Percentiles rank a stretch among this genome's conserved stretches.
Evolutionary conservation across 495 filamentous ascomycete species (phyloP).

Genomic region (Lindgomyces ingoldianus): DNA sequence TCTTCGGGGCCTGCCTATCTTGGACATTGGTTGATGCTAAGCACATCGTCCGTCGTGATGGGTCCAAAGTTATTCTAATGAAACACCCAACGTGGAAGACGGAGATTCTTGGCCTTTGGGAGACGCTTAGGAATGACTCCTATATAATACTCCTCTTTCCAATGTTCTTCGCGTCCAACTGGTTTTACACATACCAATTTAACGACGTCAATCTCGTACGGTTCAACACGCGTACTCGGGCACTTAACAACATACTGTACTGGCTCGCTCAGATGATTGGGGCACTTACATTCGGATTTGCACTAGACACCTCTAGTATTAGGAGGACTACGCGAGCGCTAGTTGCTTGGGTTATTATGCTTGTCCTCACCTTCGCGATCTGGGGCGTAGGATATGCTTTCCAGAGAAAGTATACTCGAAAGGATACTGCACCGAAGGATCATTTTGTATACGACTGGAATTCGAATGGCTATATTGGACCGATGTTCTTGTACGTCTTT

Average conservation of each 20-base stretch:
- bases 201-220: slow-evolving; percentile 62
- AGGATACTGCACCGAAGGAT: slow-evolving; percentile 35
- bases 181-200: slow-evolving; percentile 54
- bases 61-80: slow-evolving; percentile 75
- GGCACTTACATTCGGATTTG: slow-evolving; percentile 71
- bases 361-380: slow-evolving; percentile 72
- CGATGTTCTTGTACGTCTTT: slow-evolving; percentile 88
- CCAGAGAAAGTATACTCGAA: slow-evolving; percentile 62
- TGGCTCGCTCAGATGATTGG: slow-evolving; percentile 85
- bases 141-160: slow-evolving; percentile 79
- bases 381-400: slow-evolving; percentile 88
- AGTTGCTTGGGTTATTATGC: slow-evolving; percentile 62
- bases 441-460: slow-evolving; percentile 61
- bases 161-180: slow-evolving; percentile 46
- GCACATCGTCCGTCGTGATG: slow-evolving; percentile 73
- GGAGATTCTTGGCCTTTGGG: slow-evolving; percentile 73
- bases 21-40: slow-evolving; percentile 71
- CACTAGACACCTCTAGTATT: slow-evolving; percentile 64
- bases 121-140: slow-evolving; percentile 67
- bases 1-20: slow-evolving; percentile 68
- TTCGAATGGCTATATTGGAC: slow-evolving; percentile 66
- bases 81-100: slow-evolving; percentile 70
- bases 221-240: slow-evolving; percentile 77
- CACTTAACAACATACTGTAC: slow-evolving; percentile 82
- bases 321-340: slow-evolving; percentile 72